A percentile compares a stretch with the other conserved stretches of the same genome.
phyloP scores from a whole-genome alignment of 805 yeast species.

The Nakazawaea molendinolei region DNA sequence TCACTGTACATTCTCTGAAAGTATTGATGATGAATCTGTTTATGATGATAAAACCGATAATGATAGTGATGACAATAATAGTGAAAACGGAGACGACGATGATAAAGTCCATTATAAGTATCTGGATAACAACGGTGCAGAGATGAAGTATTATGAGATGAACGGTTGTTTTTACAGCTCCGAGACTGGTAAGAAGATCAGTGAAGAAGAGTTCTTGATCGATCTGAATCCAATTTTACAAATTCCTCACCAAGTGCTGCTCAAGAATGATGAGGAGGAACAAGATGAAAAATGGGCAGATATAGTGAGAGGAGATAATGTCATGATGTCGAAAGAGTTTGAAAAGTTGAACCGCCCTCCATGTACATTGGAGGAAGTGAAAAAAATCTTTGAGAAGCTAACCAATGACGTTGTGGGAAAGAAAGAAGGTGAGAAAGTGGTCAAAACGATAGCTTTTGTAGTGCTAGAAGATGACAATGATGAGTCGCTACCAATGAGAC shows the following conservation, averaged over 20 bases:
- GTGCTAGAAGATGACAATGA: conserved; percentile 18
- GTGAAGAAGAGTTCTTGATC: conserved; percentile 11
- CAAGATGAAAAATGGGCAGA: conserved; percentile 68
- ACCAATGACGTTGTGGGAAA: conserved; percentile 20
- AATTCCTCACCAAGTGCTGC: not conserved
- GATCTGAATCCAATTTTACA: conserved; percentile 6
- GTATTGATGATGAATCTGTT: conserved; percentile 8
- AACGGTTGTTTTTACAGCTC: conserved; percentile 4
- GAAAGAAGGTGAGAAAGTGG: conserved; percentile 30
- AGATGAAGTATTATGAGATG: conserved; percentile 5
- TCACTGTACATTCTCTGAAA: conserved; percentile 29
- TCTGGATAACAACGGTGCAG: conserved; percentile 1
- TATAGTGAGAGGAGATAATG: conserved; percentile 55
- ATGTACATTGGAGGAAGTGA: conserved; percentile 21
- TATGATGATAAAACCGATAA: conserved; percentile 10
- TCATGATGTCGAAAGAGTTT: conserved; percentile 24
- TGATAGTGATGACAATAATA: conserved; percentile 1
- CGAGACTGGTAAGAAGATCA: conserved; percentile 4
- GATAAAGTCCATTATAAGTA: conserved; percentile 2
- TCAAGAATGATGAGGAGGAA: conserved; percentile 12
- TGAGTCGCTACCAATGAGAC: conserved; percentile 26
- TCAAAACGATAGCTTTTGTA: conserved; percentile 33
- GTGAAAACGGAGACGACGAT: conserved; percentile 8
- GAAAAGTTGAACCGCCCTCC: too few relatives aligned
- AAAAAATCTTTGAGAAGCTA: conserved; percentile 21